These are phyloP conservation scores for Penicillium sp. DNA, from an alignment of 2,329 filamentous ascomycete species.

Conservation along the genomic window DNA sequence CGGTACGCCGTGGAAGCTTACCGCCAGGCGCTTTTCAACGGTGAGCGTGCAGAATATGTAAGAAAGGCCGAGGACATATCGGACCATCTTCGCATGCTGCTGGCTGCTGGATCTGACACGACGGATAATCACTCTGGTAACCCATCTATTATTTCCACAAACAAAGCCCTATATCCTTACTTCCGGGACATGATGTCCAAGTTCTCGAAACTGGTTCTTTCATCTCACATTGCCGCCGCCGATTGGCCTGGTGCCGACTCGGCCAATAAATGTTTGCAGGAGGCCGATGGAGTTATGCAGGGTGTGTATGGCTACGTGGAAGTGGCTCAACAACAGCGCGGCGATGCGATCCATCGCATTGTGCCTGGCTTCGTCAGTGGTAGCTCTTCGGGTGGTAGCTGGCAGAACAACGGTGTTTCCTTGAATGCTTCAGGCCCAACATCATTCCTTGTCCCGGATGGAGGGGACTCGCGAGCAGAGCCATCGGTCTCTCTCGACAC, in stretches of 20 bases:
- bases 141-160: constrained; percentile 97
- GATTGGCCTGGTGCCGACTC: constrained; percentile 95
- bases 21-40: constrained; percentile 80
- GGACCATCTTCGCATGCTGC: constrained; percentile 85
- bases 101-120: constrained; percentile 94
- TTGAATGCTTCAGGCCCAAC: constrained; percentile 64
- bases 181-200: constrained; percentile 99
- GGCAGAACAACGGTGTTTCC: constrained; percentile 67
- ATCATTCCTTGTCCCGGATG: constrained; percentile 81
- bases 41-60: constrained; percentile 85
- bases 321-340: constrained; percentile 86
- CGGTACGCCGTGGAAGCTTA: constrained; percentile 86
- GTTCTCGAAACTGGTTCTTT: constrained; percentile 98
- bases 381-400: constrained; percentile 79
- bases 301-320: constrained; percentile 97
- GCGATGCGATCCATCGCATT: constrained; percentile 88
- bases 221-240: constrained; percentile 93
- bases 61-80: constrained; percentile 96
- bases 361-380: constrained; percentile 91
- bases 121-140: constrained; percentile 99
- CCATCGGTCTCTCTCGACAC: constrained; percentile 73
- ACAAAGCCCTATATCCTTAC: constrained; percentile 94
- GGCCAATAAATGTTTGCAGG: constrained; percentile 89
- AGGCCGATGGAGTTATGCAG: constrained; percentile 92
- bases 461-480: constrained; percentile 70